phyloP scores from a whole-genome alignment of 1,284 basidiomycete species.

The Papiliotrema terrestris region DNA sequence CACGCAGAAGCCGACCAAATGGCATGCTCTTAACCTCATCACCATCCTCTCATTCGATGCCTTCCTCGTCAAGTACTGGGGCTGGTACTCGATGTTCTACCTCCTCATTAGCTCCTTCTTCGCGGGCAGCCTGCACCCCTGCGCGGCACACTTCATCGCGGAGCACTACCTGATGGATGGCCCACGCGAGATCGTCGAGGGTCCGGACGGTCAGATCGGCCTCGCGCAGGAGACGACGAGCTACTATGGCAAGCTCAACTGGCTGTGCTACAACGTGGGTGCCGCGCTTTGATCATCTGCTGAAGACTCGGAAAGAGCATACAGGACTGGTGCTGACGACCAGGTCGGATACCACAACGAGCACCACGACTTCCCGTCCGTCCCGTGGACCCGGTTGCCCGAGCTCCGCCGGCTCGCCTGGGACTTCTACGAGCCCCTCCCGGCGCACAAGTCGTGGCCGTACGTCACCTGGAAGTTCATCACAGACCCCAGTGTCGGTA shows the following conservation, averaged over 20 bases:
- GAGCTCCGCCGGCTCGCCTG: constrained; percentile 75
- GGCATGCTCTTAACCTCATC: constrained; percentile 77
- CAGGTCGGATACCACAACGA: constrained; percentile 98
- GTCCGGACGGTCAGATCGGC: constrained; percentile 14
- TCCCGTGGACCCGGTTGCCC: constrained; percentile 93
- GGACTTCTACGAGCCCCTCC: constrained; percentile 88
- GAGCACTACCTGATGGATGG: constrained; percentile 94
- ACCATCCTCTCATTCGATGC: constrained; percentile 71
- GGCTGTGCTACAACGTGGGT: constrained; percentile 88
- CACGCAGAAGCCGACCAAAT: constrained; percentile 71
- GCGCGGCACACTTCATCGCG: constrained; percentile 95
- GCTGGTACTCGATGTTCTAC: constrained; percentile 70
- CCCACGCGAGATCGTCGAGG: constrained; percentile 42
- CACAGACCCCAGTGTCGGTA: constrained; percentile 75
- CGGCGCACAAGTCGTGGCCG: constrained; percentile 86
- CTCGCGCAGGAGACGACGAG: constrained; percentile 85
- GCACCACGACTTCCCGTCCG: constrained; percentile 96
- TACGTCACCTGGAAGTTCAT: constrained; percentile 94
- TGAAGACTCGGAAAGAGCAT: not conserved
- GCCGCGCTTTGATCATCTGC: not conserved
- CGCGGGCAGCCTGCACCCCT: constrained; percentile 90
- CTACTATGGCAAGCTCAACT: constrained; percentile 90
- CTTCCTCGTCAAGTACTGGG: constrained; percentile 61
- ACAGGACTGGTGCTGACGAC: not conserved
- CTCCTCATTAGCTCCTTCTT: constrained; percentile 86